phyloP scores from a whole-genome alignment of 148 eudicot species.

The Nepenthes mirabilis region DNA sequence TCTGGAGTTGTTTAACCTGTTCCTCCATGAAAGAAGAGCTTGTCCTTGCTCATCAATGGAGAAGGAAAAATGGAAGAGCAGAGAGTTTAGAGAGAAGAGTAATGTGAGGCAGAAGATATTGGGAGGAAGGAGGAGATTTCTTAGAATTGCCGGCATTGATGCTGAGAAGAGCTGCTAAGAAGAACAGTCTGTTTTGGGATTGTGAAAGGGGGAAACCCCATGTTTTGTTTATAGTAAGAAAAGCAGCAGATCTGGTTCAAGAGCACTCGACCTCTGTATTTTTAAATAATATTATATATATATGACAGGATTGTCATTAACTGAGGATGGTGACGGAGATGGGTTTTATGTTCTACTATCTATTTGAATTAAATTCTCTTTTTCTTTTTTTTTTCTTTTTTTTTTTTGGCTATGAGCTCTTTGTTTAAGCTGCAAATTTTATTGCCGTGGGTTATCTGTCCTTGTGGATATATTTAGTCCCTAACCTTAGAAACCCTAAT shows the following conservation, averaged over 20 bases:
- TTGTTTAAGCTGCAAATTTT: too few species aligned
- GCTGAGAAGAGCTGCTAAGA: constrained; percentile 15
- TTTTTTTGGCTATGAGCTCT: too few species aligned
- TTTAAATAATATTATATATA: background rate
- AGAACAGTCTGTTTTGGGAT: constrained; percentile 33
- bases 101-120: constrained; percentile 14
- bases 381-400: too few species aligned
- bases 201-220: constrained; percentile 77
- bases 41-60: constrained; percentile 74
- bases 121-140: constrained; percentile 22
- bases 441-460: too few species aligned
- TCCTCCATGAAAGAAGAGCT: constrained; percentile 78
- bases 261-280: constrained; percentile 11
- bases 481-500: too few species aligned
- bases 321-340: too few species aligned
- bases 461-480: too few species aligned
- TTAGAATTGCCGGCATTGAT: constrained; percentile 48
- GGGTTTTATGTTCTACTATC: too few species aligned
- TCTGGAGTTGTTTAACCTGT: constrained; percentile 36
- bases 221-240: constrained; percentile 82
- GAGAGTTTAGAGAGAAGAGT: constrained; percentile 11
- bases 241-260: constrained; percentile 39
- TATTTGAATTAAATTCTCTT: too few species aligned
- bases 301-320: too few species aligned
- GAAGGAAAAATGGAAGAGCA: constrained; percentile 23